These are phyloP conservation scores for Ceriops zippeliana DNA, from an alignment of 345 rosid genomes.

Conservation along the genomic window DNA sequence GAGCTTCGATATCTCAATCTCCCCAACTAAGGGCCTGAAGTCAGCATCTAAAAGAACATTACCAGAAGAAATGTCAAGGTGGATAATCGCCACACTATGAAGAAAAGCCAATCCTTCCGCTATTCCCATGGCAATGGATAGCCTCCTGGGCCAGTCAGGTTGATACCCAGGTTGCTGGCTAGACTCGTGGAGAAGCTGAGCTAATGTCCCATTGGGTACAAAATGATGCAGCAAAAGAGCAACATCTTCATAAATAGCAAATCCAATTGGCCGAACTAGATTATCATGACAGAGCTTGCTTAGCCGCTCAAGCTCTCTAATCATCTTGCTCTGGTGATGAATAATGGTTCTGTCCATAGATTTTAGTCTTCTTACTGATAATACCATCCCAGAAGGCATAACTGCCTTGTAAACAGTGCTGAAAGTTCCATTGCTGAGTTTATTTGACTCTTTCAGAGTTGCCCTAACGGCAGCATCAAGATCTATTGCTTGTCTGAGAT, in stretches of 20 bases:
- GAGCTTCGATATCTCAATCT: constrained; percentile 36
- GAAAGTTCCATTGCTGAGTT: constrained; percentile 77
- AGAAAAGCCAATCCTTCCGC: constrained; percentile 35
- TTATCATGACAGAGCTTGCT: constrained; percentile 94
- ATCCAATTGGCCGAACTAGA: constrained; percentile 77
- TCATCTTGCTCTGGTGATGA: constrained; percentile 90
- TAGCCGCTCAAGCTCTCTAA: constrained; percentile 89
- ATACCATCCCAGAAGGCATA: constrained; percentile 90
- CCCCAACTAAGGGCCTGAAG: constrained; percentile 28
- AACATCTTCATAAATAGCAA: constrained; percentile 82
- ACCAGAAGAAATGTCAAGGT: constrained; percentile 33
- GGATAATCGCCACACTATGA: constrained; percentile 31
- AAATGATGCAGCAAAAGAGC: constrained; percentile 85
- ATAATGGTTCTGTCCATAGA: constrained; percentile 82
- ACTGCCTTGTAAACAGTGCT: constrained; percentile 81
- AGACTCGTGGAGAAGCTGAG: constrained; percentile 76
- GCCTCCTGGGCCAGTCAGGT: constrained; percentile 45
- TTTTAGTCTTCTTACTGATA: constrained; percentile 77
- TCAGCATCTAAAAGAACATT: constrained; percentile 32
- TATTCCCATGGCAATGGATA: constrained; percentile 30
- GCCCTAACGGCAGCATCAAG: constrained; percentile 82
- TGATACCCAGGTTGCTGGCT: constrained; percentile 57
- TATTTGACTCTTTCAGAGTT: constrained; percentile 76
- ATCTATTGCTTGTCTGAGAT: constrained; percentile 86
- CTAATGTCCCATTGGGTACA: constrained; percentile 73